phyloP scores from a whole-genome alignment of 2,329 filamentous ascomycete species.

The Fusarium sp. region DNA sequence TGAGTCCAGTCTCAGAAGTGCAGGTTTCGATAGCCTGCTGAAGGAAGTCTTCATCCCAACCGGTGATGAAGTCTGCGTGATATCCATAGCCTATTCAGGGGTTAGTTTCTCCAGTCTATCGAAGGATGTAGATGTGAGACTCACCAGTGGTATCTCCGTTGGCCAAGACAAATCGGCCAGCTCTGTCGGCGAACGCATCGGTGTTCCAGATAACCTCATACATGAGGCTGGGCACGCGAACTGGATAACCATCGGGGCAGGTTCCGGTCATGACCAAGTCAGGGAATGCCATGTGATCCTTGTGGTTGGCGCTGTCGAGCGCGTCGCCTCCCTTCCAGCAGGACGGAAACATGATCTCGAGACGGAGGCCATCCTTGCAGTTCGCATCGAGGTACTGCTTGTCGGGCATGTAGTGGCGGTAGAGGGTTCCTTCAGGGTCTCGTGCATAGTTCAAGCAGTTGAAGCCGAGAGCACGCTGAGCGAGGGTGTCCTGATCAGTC shows the following conservation, averaged over 20 bases:
- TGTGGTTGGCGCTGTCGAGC: conserved; percentile 65
- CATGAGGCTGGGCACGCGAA: conserved; percentile 79
- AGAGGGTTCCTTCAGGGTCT: conserved; percentile 77
- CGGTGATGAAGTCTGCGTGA: conserved; percentile 84
- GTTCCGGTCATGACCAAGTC: conserved; percentile 79
- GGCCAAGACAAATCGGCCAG: conserved; percentile 79
- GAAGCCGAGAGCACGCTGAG: conserved; percentile 88
- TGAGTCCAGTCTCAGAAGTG: conserved; percentile 75
- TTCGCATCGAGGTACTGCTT: conserved; percentile 84
- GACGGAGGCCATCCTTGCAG: conserved; percentile 83
- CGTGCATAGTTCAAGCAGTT: conserved; percentile 89
- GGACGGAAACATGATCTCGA: conserved; percentile 89
- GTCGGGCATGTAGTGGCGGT: conserved; percentile 83
- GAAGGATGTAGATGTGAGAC: conserved; percentile 30
- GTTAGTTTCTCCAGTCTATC: conserved; percentile 73
- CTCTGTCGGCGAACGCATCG: conserved; percentile 68
- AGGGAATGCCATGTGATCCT: conserved; percentile 81
- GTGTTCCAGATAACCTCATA: conserved; percentile 90
- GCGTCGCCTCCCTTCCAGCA: conserved; percentile 86
- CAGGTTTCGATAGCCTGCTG: conserved; percentile 80
- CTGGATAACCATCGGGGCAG: conserved; percentile 77
- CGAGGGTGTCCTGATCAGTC: conserved; percentile 75
- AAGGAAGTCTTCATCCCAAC: conserved; percentile 78
- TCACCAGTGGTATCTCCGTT: conserved; percentile 82
- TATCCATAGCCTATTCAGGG: conserved; percentile 80